phyloP scores from a whole-genome alignment of 2,329 filamentous ascomycete genomes.

The Ophiostoma triangulosporum region DNA sequence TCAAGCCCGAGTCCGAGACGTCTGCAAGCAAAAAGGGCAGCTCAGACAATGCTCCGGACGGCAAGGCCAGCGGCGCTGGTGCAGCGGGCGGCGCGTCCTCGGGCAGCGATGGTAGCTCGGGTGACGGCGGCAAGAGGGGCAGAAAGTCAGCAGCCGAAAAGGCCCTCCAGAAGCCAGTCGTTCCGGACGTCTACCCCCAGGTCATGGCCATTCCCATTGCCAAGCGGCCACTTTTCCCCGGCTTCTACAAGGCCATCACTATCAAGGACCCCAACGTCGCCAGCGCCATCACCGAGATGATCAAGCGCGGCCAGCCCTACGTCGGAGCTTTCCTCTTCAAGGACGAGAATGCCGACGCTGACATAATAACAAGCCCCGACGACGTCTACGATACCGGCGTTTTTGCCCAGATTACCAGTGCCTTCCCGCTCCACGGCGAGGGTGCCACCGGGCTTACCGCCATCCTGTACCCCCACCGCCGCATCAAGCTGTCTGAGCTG shows the following conservation, averaged over 20 bases:
- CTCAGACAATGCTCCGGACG: conserved; percentile 27
- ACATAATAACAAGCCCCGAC: conserved; percentile 77
- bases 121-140: conserved; percentile 57
- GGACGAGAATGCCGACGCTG: conserved; percentile 85
- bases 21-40: conserved; percentile 25
- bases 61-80: conserved; percentile 26
- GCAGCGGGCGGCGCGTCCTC: neutral
- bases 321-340: conserved; percentile 96
- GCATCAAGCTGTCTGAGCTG: conserved; percentile 79
- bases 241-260: conserved; percentile 97
- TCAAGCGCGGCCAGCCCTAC: conserved; percentile 93
- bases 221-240: conserved; percentile 84
- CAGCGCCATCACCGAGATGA: conserved; percentile 85
- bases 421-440: conserved; percentile 81
- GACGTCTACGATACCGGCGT: conserved; percentile 95
- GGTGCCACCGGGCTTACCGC: conserved; percentile 75
- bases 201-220: conserved; percentile 95
- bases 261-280: conserved; percentile 88
- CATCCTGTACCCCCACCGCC: conserved; percentile 87
- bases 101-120: conserved; percentile 37
- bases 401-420: conserved; percentile 94
- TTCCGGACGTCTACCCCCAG: conserved; percentile 93
- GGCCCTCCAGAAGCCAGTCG: conserved; percentile 71
- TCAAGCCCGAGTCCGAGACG: conserved; percentile 21
- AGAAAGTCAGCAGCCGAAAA: conserved; percentile 54